Percentiles rank a stretch among this genome's conserved stretches.
Conservation (phyloP, 305 asterid species). For the Withania somnifera region DNA sequence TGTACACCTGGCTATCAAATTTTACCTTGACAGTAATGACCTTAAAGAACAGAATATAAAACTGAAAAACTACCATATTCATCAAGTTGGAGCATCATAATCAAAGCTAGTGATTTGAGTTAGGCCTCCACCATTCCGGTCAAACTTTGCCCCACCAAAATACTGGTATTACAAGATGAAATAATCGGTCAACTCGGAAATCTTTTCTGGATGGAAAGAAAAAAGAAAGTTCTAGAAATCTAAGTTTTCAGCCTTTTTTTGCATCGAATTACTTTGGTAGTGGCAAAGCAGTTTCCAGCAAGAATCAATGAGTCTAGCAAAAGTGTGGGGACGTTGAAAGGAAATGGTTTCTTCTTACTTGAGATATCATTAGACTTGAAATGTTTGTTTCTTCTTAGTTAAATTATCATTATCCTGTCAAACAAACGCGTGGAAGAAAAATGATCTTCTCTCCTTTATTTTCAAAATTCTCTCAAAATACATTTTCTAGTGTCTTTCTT, state of each 20-base stretch:
- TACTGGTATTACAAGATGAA: constrained; percentile 39
- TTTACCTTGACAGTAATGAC: neutral
- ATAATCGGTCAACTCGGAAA: neutral
- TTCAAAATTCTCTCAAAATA: neutral
- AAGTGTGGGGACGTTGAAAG: neutral
- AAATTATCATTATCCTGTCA: neutral
- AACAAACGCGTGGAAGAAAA: neutral
- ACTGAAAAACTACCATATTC: constrained; percentile 58
- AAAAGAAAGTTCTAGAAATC: neutral
- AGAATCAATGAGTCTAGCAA: neutral
- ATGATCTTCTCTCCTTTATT: neutral
- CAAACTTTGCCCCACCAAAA: constrained; percentile 96
- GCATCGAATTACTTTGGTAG: neutral
- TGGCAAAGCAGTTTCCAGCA: neutral
- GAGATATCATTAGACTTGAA: neutral
- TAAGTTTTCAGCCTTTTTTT: neutral
- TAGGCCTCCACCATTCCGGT: constrained; percentile 91
- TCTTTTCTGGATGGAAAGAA: neutral
- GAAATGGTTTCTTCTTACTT: neutral
- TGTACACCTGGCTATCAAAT: neutral
- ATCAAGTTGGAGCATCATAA: constrained; percentile 91
- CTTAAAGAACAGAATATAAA: neutral
- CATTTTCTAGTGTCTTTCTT: neutral
- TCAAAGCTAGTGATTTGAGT: constrained; percentile 83
- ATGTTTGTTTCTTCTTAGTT: neutral